phyloP scores from a whole-genome alignment of 371 early-diverging fungal genomes.

The Astathelohania contejeani region DNA sequence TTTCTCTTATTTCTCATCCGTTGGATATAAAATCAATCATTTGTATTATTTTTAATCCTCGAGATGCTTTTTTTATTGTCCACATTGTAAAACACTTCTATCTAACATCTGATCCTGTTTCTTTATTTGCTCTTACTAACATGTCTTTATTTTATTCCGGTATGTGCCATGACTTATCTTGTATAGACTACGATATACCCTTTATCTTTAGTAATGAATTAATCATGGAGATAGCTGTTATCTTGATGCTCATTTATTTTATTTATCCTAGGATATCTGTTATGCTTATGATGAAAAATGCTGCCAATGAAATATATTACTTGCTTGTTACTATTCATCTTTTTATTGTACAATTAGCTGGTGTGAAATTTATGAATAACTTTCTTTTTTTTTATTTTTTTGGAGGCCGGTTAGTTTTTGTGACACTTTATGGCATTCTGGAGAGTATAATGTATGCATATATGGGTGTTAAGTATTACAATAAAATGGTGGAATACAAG shows the following conservation, averaged over 20 bases:
- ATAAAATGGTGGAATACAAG: too few relatives aligned
- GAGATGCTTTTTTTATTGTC: slow-evolving; percentile 5
- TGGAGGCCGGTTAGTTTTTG: slow-evolving; percentile 9
- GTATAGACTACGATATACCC: slow-evolving; percentile 17
- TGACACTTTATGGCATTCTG: slow-evolving; percentile 1
- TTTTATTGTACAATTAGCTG: slow-evolving; percentile 2
- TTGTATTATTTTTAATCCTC: slow-evolving; percentile 9
- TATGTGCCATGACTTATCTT: slow-evolving; percentile 5
- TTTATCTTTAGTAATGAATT: slow-evolving; percentile 20
- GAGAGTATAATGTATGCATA: slow-evolving; percentile 2
- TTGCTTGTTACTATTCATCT: not conserved
- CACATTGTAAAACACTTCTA: slow-evolving; percentile 6
- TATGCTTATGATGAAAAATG: not conserved
- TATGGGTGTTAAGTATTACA: too few relatives aligned
- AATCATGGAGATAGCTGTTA: not conserved
- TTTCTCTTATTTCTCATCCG: not conserved
- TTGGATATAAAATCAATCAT: slow-evolving; percentile 5
- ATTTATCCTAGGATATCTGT: slow-evolving; percentile 23
- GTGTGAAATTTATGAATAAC: not conserved
- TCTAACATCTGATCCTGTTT: not conserved
- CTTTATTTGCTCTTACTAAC: not conserved
- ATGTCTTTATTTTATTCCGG: slow-evolving; percentile 4
- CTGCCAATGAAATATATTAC: not conserved
- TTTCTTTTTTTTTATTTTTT: slow-evolving; percentile 7
- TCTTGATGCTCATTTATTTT: slow-evolving; percentile 20